Conservation (phyloP, 331 rosid species). For the Telfairia occidentalis region DNA sequence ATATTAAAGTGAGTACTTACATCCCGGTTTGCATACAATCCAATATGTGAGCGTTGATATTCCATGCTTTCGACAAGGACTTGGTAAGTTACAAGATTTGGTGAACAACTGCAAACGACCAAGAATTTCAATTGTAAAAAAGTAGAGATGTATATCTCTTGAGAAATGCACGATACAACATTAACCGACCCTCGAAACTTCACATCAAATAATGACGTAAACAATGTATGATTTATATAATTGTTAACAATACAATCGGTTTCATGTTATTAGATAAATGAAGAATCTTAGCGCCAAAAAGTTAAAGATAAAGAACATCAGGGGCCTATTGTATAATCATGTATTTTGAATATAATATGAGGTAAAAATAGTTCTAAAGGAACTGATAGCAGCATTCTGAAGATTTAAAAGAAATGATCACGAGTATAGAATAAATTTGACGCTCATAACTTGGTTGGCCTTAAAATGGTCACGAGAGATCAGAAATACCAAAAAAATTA, state of each 20-base stretch:
- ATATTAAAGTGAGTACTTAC: constrained; percentile 36
- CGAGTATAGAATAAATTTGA: not conserved
- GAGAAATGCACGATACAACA: not conserved
- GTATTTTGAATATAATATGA: not conserved
- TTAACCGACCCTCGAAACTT: not conserved
- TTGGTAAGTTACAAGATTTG: constrained; percentile 83
- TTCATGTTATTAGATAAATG: not conserved
- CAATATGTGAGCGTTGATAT: constrained; percentile 61
- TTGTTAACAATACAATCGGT: not conserved
- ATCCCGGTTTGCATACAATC: constrained; percentile 77
- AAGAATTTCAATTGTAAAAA: constrained; percentile 16
- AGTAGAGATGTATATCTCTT: not conserved
- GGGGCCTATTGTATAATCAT: not conserved
- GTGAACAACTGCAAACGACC: constrained; percentile 54
- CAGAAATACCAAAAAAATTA: not conserved
- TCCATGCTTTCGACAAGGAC: constrained; percentile 97
- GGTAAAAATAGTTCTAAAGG: not conserved
- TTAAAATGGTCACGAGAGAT: not conserved
- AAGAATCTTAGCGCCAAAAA: not conserved
- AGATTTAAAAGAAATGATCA: not conserved
- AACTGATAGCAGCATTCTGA: not conserved
- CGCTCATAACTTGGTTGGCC: not conserved
- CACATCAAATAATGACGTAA: not conserved
- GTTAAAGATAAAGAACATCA: not conserved
- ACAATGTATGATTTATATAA: not conserved